Evolutionary conservation across 2,329 filamentous ascomycete species (phyloP), one percentile per base, ranked within the genome.

Genomic region (Trichoderma koningii): DNA sequence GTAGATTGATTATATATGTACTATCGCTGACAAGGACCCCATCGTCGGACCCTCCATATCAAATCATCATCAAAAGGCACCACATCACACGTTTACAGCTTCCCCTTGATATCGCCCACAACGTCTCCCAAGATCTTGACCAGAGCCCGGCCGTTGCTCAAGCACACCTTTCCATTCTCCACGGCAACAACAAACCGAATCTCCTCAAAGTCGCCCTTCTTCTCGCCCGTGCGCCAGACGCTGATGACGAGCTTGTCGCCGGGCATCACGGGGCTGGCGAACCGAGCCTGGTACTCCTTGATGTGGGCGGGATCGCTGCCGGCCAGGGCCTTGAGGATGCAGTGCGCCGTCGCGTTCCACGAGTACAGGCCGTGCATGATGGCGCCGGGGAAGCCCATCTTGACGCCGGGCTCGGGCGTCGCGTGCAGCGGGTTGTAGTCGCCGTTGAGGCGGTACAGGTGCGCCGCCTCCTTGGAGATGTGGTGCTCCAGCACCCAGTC

Each of bases 371-470:
- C 93, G 79, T 97, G 93, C 76, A 96, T 90, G 76, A 97, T 97
- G 70, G 87, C 82, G 41, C 93, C 93, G 30, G 92, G 91, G 71
- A 96, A 97, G 66, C 93, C 93, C 91, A 97, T 96, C 80, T 92
- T 89, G 77, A 86, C 79, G 67, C 92, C 92, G 0, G 92, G 91
- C 78, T 92, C 91, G 14, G 92, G 92, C 19, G 90, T 91, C 7
- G 92, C 92, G 75, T 97, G 93, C 42, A 97, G 87, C 30, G 93
- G 93, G 81, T 97, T 97, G 79, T 97, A 97, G 80, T 97, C 93
- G 69, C 93, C 93, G 72, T 96, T 97, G 57, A 97, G 84, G 68
- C 92, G 85, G 78, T 95, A 95, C 63, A 95, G 81, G 68, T 90
- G 85, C 9, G 91, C 87, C 5, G 91, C 91, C 79, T 93, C 87